Percentiles rank a stretch among this genome's conserved stretches.
Conservation (phyloP, 331 rosid species). For the Telfairia occidentalis region DNA sequence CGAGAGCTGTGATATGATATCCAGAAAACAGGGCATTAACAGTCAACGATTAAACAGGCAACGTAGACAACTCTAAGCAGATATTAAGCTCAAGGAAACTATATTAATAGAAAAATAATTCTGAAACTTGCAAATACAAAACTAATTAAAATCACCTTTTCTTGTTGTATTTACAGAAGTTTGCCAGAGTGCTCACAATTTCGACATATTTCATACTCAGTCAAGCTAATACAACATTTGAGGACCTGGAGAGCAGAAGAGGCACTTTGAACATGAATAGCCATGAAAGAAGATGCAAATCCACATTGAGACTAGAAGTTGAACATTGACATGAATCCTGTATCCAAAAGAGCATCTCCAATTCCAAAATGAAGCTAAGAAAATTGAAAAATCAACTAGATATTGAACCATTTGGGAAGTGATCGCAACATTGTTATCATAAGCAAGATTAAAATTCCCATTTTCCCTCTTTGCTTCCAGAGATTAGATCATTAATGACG, state of each 20-base stretch:
- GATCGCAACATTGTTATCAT: no score
- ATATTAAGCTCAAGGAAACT: neutral
- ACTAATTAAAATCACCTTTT: slow-evolving; percentile 36
- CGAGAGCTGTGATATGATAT: slow-evolving; percentile 31
- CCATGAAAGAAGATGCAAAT: neutral
- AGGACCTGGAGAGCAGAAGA: neutral
- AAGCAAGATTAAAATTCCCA: no score
- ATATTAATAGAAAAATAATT: neutral
- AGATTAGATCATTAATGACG: no score
- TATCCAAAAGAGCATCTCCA: no score
- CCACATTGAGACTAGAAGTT: no score
- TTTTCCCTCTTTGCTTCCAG: no score
- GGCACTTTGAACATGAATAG: neutral
- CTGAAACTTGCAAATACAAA: neutral
- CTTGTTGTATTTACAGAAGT: slow-evolving; percentile 69
- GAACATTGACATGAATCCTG: no score
- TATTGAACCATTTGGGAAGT: no score
- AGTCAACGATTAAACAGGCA: neutral
- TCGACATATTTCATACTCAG: slow-evolving; percentile 40
- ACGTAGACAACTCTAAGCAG: no score
- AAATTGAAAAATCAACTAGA: no score
- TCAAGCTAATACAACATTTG: neutral
- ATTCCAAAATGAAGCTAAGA: no score
- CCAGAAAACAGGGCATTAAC: neutral
- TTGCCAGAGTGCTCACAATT: slow-evolving; percentile 53